Conservation (phyloP, 345 rosid genomes). For the Dovyalis caffra region DNA sequence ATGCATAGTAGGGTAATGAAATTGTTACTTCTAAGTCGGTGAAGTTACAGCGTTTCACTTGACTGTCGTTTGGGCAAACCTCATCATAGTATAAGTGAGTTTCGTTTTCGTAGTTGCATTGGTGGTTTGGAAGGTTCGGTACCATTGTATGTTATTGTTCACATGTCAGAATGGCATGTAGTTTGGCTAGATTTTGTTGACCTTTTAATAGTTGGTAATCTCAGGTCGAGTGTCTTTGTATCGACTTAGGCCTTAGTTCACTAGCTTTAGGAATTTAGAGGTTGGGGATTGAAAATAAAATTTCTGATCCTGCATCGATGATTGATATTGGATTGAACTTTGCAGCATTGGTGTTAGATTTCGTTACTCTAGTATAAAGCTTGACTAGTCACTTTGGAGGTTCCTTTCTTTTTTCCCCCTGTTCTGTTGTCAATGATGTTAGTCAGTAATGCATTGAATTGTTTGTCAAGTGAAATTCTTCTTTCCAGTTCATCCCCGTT, state of each 20-base stretch:
- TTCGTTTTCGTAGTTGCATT: background rate
- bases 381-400: background rate
- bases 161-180: background rate
- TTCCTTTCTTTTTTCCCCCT: background rate
- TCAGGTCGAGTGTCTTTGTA: background rate
- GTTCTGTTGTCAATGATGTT: background rate
- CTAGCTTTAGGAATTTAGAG: too few species aligned
- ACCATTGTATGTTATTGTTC: background rate
- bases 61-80: background rate
- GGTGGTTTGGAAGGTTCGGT: background rate
- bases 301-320: background rate
- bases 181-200: background rate
- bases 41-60: background rate
- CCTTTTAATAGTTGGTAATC: background rate
- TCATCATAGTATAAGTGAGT: background rate
- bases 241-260: background rate
- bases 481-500: background rate
- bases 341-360: background rate
- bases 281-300: background rate
- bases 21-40: background rate
- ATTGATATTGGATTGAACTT: background rate
- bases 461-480: background rate
- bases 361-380: background rate
- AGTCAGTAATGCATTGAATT: background rate
- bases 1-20: background rate